Conservation (phyloP, 169 alveolate genomes). For the Cryptosporidium bovis region DNA sequence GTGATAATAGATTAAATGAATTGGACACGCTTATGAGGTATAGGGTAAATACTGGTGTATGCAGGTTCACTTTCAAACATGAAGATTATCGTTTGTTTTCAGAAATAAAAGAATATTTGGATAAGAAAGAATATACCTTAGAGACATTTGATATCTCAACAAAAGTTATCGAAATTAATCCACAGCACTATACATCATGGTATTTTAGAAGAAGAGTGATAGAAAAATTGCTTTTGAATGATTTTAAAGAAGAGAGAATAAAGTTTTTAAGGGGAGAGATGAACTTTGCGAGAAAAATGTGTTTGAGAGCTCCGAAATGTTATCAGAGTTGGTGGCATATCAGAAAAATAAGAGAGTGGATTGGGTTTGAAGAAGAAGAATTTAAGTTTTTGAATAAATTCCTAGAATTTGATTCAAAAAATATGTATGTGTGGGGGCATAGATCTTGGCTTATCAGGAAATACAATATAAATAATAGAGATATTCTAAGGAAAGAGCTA, state of each 20-base stretch:
- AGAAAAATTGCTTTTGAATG: background rate
- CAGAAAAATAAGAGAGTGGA: slow-evolving; percentile 38
- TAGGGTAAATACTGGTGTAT: slow-evolving; percentile 18
- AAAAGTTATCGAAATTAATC: slow-evolving; percentile 34
- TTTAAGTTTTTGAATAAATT: slow-evolving; percentile 1
- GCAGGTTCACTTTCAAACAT: slow-evolving; percentile 13
- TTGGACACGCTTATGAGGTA: no score
- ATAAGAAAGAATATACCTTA: slow-evolving; percentile 4
- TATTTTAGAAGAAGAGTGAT: slow-evolving; percentile 37
- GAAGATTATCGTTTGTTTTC: slow-evolving; percentile 32
- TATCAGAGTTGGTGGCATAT: slow-evolving; percentile 70
- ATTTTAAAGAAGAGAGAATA: background rate
- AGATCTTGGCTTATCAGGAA: slow-evolving; percentile 58
- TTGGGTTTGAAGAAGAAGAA: slow-evolving; percentile 62
- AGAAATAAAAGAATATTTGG: slow-evolving; percentile 12
- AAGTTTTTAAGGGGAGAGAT: slow-evolving; percentile 22
- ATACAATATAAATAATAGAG: background rate
- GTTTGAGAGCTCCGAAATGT: slow-evolving; percentile 50
- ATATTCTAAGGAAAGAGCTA: slow-evolving; percentile 13
- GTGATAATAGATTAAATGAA: background rate
- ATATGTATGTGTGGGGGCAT: slow-evolving; percentile 63
- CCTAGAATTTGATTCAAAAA: slow-evolving; percentile 34
- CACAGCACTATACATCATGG: slow-evolving; percentile 73
- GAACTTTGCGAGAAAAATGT: slow-evolving; percentile 13
- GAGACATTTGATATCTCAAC: slow-evolving; percentile 26